Conservation (phyloP, 495 filamentous ascomycete species). For the Podospora comata region DNA sequence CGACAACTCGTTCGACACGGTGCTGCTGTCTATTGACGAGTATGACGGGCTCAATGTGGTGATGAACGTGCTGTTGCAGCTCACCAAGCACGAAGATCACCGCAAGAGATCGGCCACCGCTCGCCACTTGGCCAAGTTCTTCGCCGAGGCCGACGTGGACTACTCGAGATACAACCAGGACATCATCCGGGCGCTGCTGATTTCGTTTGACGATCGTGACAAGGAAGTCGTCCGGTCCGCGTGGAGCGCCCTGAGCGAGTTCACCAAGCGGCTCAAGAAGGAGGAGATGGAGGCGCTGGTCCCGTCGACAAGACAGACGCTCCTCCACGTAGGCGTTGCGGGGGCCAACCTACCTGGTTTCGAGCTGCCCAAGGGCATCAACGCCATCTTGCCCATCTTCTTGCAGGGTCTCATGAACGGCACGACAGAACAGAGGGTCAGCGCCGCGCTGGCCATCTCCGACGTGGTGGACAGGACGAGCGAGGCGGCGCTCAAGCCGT, state of each 20-base stretch:
- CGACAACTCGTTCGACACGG: conserved; percentile 74
- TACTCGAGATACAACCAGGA: conserved; percentile 94
- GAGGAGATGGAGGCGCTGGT: conserved; percentile 98
- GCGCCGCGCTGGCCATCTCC: conserved; percentile 88
- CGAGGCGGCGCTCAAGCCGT: conserved; percentile 78
- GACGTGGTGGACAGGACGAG: conserved; percentile 91
- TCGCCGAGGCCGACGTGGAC: conserved; percentile 74
- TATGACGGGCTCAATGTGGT: conserved; percentile 90
- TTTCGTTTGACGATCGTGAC: conserved; percentile 88
- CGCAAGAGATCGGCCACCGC: conserved; percentile 73
- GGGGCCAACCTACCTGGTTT: conserved; percentile 86
- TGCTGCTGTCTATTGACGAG: conserved; percentile 90
- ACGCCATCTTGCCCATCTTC: conserved; percentile 94
- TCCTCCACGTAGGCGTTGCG: conserved; percentile 83
- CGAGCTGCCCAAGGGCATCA: conserved; percentile 93
- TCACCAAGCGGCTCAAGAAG: conserved; percentile 86
- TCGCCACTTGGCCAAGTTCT: conserved; percentile 83
- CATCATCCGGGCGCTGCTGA: conserved; percentile 80
- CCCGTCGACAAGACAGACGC: conserved; percentile 73
- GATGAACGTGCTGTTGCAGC: conserved; percentile 84
- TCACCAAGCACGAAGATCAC: conserved; percentile 92
- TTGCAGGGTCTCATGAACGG: conserved; percentile 97
- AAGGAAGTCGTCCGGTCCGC: conserved; percentile 83
- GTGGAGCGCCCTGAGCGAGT: conserved; percentile 82
- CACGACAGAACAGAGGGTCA: conserved; percentile 82